phyloP scores from a whole-genome alignment of 495 filamentous ascomycete species.

The Penicillium bialowiezense region DNA sequence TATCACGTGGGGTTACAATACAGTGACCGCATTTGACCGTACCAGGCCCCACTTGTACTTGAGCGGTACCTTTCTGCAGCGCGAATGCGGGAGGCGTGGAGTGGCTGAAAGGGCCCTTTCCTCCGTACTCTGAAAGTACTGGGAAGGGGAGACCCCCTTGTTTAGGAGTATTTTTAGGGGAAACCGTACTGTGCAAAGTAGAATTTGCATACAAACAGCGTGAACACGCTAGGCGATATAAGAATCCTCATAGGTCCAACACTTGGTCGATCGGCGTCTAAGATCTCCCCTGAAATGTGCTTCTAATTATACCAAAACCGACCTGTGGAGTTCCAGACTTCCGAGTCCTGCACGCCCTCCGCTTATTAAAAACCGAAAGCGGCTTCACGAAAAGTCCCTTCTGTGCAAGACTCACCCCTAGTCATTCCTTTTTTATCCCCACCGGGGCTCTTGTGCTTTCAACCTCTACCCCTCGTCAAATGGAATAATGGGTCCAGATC shows the following conservation, averaged over 20 bases:
- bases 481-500: slow-evolving; percentile 75
- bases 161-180: too few species aligned
- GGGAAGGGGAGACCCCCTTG: too few species aligned
- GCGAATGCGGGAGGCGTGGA: neutral
- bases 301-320: slow-evolving; percentile 12
- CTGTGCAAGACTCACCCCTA: slow-evolving; percentile 34
- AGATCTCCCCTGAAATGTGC: slow-evolving; percentile 7
- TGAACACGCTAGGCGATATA: too few species aligned
- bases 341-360: slow-evolving; percentile 12
- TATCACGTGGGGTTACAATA: neutral
- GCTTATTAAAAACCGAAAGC: slow-evolving; percentile 26
- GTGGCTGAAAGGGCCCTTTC: neutral
- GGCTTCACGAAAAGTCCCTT: slow-evolving; percentile 21
- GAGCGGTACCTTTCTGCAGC: neutral
- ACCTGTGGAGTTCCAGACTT: slow-evolving; percentile 17
- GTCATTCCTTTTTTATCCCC: slow-evolving; percentile 36
- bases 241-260: neutral
- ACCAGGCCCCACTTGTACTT: slow-evolving; percentile 7
- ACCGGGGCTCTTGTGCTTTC: slow-evolving; percentile 14
- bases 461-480: slow-evolving; percentile 22
- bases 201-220: neutral
- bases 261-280: slow-evolving; percentile 7
- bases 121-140: too few species aligned
- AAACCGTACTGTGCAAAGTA: too few species aligned
- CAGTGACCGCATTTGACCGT: neutral